Percentiles rank a stretch among this genome's conserved stretches.
Conservation (phyloP, 345 rosid species). For the Salix suchowensis region DNA sequence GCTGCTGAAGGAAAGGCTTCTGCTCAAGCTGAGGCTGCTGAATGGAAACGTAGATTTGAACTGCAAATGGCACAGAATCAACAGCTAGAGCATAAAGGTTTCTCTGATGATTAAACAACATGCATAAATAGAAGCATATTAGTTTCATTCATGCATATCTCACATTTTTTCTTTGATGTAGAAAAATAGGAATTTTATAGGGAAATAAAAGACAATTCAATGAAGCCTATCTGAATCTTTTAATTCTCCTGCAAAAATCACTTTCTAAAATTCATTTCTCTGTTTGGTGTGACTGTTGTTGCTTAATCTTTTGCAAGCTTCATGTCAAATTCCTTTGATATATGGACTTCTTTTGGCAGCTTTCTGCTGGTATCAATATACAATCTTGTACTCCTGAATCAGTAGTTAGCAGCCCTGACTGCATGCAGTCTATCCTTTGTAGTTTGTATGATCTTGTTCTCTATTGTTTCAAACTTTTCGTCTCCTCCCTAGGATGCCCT, state of each 20-base stretch:
- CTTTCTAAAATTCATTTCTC: neutral
- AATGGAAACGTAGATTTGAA: slow-evolving; percentile 96
- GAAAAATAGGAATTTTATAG: neutral
- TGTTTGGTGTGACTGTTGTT: neutral
- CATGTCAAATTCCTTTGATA: neutral
- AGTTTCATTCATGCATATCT: slow-evolving; percentile 6
- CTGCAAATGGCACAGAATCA: slow-evolving; percentile 62
- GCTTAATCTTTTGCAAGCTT: neutral
- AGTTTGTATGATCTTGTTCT: neutral
- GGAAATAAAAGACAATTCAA: neutral
- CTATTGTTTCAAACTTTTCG: neutral
- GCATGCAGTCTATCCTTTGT: neutral
- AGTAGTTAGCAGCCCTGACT: neutral
- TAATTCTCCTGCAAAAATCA: neutral
- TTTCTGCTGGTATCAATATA: neutral
- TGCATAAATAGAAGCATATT: neutral
- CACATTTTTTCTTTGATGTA: neutral
- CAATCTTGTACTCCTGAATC: neutral
- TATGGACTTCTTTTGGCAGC: neutral
- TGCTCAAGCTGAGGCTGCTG: slow-evolving; percentile 98
- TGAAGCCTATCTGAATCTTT: neutral
- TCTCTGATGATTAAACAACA: slow-evolving; percentile 10
- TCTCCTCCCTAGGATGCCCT: slow-evolving; percentile 2
- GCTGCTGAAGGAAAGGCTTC: slow-evolving; percentile 97
- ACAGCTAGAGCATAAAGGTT: slow-evolving; percentile 60